Conservation (phyloP, 495 filamentous ascomycete genomes). For the Sphaerosporella brunnea region DNA sequence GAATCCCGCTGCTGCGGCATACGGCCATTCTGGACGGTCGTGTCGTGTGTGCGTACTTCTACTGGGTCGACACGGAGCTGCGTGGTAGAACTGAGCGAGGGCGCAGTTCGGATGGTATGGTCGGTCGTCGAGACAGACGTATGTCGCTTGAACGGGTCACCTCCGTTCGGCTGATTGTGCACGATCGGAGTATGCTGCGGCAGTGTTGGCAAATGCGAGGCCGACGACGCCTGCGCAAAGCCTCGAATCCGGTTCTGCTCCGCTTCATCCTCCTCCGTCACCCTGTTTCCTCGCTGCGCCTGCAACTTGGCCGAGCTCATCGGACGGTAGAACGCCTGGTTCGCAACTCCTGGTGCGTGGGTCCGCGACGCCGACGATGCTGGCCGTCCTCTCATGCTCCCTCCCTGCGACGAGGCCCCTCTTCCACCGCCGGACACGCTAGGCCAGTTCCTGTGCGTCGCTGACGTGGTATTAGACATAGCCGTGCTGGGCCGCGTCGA, state of each 20-base stretch:
- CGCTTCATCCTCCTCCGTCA: conserved; percentile 26
- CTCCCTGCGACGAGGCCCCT: conserved; percentile 27
- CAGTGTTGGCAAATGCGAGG: conserved; percentile 9
- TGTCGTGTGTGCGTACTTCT: background rate
- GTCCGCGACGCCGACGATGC: conserved; percentile 52
- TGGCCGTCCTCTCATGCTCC: conserved; percentile 34
- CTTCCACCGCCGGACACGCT: conserved; percentile 26
- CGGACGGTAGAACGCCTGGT: conserved; percentile 81
- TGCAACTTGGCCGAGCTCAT: conserved; percentile 95
- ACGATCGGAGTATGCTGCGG: conserved; percentile 18
- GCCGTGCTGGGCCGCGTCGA: conserved; percentile 31
- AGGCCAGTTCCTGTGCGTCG: conserved; percentile 26
- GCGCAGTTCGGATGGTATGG: conserved; percentile 23
- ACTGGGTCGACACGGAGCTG: conserved; percentile 21
- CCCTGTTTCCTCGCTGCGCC: conserved; percentile 53
- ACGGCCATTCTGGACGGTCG: background rate
- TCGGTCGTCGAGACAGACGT: conserved; percentile 43
- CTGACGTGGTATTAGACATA: conserved; percentile 31
- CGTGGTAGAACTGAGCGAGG: conserved; percentile 22
- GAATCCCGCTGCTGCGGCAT: conserved; percentile 18
- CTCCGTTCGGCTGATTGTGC: conserved; percentile 8
- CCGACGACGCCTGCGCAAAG: conserved; percentile 17
- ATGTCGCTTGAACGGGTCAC: conserved; percentile 12
- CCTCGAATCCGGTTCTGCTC: conserved; percentile 27
- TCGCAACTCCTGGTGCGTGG: conserved; percentile 76